phyloP scores from a whole-genome alignment of 371 early-diverging fungal species.

The Lichtheimia ramosa region DNA sequence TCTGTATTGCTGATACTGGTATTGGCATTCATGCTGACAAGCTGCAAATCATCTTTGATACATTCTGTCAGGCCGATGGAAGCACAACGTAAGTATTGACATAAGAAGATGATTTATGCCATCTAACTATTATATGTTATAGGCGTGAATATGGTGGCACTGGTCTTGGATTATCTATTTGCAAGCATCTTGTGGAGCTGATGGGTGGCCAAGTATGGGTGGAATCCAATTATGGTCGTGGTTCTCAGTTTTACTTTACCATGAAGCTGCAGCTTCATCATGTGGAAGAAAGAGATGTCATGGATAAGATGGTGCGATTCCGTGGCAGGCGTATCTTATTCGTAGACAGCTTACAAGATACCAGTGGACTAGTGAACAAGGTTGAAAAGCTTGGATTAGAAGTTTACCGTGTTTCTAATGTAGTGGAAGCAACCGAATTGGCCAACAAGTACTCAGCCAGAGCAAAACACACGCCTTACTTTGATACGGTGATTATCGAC shows the following conservation, averaged over 20 bases:
- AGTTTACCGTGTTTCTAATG: conserved; percentile 20
- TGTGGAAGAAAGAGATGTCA: conserved; percentile 39
- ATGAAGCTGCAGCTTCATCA: conserved; percentile 47
- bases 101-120: not conserved
- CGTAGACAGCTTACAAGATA: conserved; percentile 34
- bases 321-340: conserved; percentile 49
- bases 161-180: conserved; percentile 60
- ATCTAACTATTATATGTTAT: not conserved
- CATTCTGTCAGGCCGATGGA: conserved; percentile 77
- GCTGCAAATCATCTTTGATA: conserved; percentile 69
- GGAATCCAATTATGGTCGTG: conserved; percentile 64
- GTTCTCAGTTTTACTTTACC: conserved; percentile 75
- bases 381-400: conserved; percentile 19
- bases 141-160: conserved; percentile 31
- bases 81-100: conserved; percentile 54
- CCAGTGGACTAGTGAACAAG: conserved; percentile 15
- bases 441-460: conserved; percentile 13
- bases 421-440: conserved; percentile 39
- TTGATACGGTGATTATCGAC: conserved; percentile 51
- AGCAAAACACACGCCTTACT: conserved; percentile 22
- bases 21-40: conserved; percentile 76
- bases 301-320: conserved; percentile 48
- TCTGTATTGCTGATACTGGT: conserved; percentile 77
- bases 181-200: conserved; percentile 50
- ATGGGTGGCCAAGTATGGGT: conserved; percentile 73